These are phyloP conservation scores for Wickerhamomyces chaumierensis DNA, from an alignment of 805 yeast species.

Conservation along the genomic window DNA sequence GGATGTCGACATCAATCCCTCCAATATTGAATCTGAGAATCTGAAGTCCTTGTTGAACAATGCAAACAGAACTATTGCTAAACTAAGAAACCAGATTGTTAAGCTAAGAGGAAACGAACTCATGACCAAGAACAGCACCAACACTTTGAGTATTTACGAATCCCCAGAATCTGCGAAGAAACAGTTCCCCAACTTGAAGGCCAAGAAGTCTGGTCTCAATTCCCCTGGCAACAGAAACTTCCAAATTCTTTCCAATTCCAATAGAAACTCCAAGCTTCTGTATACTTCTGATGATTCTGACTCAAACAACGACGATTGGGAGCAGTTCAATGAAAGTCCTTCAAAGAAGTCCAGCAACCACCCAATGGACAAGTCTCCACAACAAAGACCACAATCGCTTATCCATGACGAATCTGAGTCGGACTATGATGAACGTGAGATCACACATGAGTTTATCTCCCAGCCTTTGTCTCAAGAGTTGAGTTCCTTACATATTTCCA, in stretches of 20 bases:
- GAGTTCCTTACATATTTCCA: conserved; percentile 4
- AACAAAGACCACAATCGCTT: conserved; percentile 8
- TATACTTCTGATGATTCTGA: conserved; percentile 7
- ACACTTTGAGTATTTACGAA: conserved; percentile 4
- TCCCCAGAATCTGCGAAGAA: conserved; percentile 9
- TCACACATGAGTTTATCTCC: conserved; percentile 1
- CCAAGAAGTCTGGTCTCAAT: neutral
- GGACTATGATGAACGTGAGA: conserved; percentile 9
- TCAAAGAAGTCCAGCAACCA: conserved; percentile 8
- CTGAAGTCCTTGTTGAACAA: conserved; percentile 50
- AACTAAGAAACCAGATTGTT: conserved; percentile 31
- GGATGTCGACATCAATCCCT: conserved; percentile 27
- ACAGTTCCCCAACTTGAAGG: neutral
- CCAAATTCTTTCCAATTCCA: conserved; percentile 13
- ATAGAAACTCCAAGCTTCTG: conserved; percentile 15
- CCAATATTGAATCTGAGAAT: conserved; percentile 53
- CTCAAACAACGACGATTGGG: conserved; percentile 17
- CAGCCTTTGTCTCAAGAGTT: conserved; percentile 17
- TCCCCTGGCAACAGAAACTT: conserved; percentile 8
- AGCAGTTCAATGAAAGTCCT: conserved; percentile 17
- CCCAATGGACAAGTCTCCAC: conserved; percentile 9
- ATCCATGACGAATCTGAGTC: conserved; percentile 16
- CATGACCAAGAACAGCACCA: conserved; percentile 6
- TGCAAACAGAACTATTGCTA: conserved; percentile 53
- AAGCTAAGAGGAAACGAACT: conserved; percentile 18